Percentiles rank a stretch among this genome's conserved stretches.
Conservation (phyloP, 2,329 filamentous ascomycete genomes). For the Stagonosporopsis chrysanthemi region DNA sequence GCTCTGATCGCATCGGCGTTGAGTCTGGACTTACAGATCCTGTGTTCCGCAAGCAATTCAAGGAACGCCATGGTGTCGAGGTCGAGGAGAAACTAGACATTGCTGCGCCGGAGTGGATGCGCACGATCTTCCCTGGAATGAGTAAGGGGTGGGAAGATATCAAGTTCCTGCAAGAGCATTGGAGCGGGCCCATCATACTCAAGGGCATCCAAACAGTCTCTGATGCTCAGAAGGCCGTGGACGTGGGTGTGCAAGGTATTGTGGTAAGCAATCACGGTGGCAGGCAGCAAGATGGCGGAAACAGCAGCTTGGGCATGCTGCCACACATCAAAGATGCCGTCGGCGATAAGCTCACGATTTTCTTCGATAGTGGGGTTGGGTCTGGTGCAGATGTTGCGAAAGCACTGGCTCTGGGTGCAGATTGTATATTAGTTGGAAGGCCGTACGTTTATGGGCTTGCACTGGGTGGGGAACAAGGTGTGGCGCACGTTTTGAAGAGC, state of each 20-base stretch:
- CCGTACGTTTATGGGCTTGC: conserved; percentile 67
- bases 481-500: conserved; percentile 48
- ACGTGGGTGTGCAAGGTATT: conserved; percentile 58
- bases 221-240: conserved; percentile 56
- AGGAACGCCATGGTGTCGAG: conserved; percentile 51
- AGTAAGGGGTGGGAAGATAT: conserved; percentile 69
- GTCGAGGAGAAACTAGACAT: conserved; percentile 50
- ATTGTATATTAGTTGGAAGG: conserved; percentile 64
- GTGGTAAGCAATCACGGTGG: conserved; percentile 63
- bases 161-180: conserved; percentile 64
- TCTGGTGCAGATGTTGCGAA: conserved; percentile 61
- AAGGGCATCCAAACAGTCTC: conserved; percentile 65
- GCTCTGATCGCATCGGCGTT: conserved; percentile 57
- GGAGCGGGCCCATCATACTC: conserved; percentile 69
- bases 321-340: conserved; percentile 64
- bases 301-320: conserved; percentile 61
- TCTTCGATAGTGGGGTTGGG: conserved; percentile 62
- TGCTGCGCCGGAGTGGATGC: conserved; percentile 35
- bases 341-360: conserved; percentile 42
- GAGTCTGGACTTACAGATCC: conserved; percentile 72
- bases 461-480: conserved; percentile 63
- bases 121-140: conserved; percentile 50
- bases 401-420: conserved; percentile 61
- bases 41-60: conserved; percentile 67
- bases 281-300: conserved; percentile 60